Percentiles rank a stretch among this genome's conserved stretches.
phyloP scores from a whole-genome alignment of 2,329 filamentous ascomycete genomes.

The Colletotrichum tanaceti region DNA sequence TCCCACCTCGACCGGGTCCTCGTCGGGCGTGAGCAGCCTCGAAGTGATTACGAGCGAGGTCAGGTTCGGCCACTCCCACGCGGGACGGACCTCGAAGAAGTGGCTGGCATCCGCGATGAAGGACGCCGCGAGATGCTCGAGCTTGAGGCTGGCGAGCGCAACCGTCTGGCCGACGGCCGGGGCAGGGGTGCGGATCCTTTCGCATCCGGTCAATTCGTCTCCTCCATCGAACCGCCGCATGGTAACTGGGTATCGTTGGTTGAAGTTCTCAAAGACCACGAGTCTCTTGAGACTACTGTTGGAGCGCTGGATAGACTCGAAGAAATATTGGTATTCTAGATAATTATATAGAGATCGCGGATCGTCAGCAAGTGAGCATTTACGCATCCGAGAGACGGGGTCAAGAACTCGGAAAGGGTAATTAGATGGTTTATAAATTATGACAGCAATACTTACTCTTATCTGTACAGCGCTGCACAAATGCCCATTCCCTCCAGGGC shows the following conservation, averaged over 20 bases:
- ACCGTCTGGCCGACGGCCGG: conserved; percentile 41
- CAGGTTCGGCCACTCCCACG: conserved; percentile 48
- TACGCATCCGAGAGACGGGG: background rate
- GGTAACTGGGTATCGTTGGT: conserved; percentile 46
- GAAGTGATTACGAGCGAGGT: conserved; percentile 50
- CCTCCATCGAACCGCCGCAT: conserved; percentile 41
- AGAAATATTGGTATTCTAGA: conserved; percentile 22
- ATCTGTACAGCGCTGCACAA: conserved; percentile 36
- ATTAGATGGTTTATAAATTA: background rate
- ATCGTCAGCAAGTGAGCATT: conserved; percentile 1
- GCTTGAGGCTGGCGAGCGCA: conserved; percentile 42
- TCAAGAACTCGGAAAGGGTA: background rate
- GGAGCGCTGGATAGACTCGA: conserved; percentile 18
- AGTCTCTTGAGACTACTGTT: conserved; percentile 42
- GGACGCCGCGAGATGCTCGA: conserved; percentile 46
- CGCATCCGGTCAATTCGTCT: conserved; percentile 20
- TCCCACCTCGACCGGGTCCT: conserved; percentile 41
- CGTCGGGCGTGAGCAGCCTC: conserved; percentile 43
- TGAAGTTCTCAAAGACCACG: conserved; percentile 50
- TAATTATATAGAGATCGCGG: background rate
- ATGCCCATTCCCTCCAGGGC: conserved; percentile 48
- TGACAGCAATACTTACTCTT: conserved; percentile 41
- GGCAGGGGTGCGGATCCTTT: conserved; percentile 40
- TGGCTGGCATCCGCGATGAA: conserved; percentile 46
- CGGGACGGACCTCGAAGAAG: conserved; percentile 46